A percentile compares a stretch with the other conserved stretches of the same genome.
Evolutionary conservation across 148 eudicot genomes (phyloP).

Genomic region (Camellia japonica): DNA sequence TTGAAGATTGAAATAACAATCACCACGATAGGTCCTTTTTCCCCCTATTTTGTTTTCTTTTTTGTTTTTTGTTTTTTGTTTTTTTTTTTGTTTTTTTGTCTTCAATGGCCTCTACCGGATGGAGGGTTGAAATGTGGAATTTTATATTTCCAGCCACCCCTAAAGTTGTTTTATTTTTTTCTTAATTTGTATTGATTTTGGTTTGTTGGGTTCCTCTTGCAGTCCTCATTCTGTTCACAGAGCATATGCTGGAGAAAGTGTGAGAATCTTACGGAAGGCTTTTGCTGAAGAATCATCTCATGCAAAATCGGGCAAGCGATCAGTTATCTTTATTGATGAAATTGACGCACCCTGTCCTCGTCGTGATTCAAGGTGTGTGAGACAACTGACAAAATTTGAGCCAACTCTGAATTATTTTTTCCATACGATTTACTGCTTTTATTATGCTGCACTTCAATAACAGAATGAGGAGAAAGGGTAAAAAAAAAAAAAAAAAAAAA

Average conservation of each 20-base stretch:
- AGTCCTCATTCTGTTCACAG: conserved; percentile 86
- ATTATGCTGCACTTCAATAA: not conserved
- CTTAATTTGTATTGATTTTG: not conserved
- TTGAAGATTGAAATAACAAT: too few species aligned
- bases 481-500: not conserved
- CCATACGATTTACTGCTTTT: not conserved
- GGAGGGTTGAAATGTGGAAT: not conserved
- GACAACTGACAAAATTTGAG: not conserved
- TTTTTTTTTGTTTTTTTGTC: too few species aligned
- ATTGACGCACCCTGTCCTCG: conserved; percentile 87
- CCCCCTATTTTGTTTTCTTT: too few species aligned
- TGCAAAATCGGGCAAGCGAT: conserved; percentile 66
- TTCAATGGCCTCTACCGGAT: not conserved
- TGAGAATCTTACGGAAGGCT: conserved; percentile 76
- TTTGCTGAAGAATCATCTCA: conserved; percentile 68
- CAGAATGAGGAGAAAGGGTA: not conserved
- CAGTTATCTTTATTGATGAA: conserved; percentile 29
- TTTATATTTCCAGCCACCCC: too few species aligned
- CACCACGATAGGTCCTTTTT: too few species aligned
- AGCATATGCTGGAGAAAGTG: conserved; percentile 90
- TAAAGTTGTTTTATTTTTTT: not conserved
- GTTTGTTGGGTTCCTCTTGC: conserved; percentile 32
- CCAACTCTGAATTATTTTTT: not conserved
- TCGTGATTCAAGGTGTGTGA: conserved; percentile 64
- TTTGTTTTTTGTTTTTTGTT: too few species aligned